Evolutionary conservation across 306 rosid species (phyloP), one percentile per base, ranked within the genome.

Genomic region (Inga oerstediana): DNA sequence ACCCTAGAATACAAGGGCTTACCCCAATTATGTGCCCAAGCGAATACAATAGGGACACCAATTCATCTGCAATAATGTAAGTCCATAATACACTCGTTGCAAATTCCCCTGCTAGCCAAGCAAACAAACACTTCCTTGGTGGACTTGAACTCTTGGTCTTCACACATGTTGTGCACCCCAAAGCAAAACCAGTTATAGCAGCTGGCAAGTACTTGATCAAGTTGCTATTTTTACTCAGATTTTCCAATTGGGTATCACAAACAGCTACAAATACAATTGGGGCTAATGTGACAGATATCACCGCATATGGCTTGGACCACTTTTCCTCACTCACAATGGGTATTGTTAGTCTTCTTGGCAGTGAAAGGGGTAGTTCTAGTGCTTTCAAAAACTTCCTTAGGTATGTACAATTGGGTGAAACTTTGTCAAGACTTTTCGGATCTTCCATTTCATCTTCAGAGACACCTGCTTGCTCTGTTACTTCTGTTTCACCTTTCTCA

Each of bases 31-130:
- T 83, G 54, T 82, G 75, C 6, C 91, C 91, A 4, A 88, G 76
- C 15, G 98, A 88, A 19, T 89, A 85, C 84, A 94, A 75, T 51
- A 94, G 83, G 1, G 90, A 88, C 10, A 94, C 94, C 32, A 94
- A 77, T 76, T 94, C 98, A 46, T 88, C 88, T 16, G 96, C 98
- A 56, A 84, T 79, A 37, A 94, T 86, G 10, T 94, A 94, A 62
- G 92, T 94, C 98, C 98, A 94, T 17, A 90, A 87, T 14, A 94
- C 84, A 75, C 97, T 92, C 98, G 92, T 94, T 11, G 65, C 69
- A 83, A 94, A 94, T 0, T 96, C 97, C 15, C 91, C 94, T 15
- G 87, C 88, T 0, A 92, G 83, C 98, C 97, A 94, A 0, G 89
- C 93, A 14, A 91, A 90, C 52, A 91, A 72, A 62, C 86, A 86